Conservation (phyloP, 441 rosid genomes). For the Dalechampia spathulata region DNA sequence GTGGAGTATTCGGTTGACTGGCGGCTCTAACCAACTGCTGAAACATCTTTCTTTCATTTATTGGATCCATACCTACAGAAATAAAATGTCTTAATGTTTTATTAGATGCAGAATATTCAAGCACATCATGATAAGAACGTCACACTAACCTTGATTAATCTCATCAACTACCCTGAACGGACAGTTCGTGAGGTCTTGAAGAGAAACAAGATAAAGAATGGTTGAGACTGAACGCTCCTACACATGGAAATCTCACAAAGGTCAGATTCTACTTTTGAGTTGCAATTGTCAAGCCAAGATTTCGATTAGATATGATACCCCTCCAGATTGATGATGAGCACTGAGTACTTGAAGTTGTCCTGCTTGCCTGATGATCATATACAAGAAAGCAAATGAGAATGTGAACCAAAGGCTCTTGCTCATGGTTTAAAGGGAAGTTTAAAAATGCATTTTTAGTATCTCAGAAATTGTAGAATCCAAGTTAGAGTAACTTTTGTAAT, state of each 20-base stretch:
- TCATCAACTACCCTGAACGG: conserved; percentile 96
- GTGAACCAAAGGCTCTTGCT: not conserved
- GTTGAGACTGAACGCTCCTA: conserved; percentile 93
- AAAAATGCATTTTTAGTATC: not conserved
- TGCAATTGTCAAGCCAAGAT: not conserved
- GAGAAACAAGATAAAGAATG: conserved; percentile 92
- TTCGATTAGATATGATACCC: conserved; percentile 37
- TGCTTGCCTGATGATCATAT: conserved; percentile 43
- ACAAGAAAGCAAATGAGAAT: conserved; percentile 16
- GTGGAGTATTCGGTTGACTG: conserved; percentile 91
- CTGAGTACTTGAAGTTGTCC: conserved; percentile 91
- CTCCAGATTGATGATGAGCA: conserved; percentile 97
- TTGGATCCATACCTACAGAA: conserved; percentile 82
- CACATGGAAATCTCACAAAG: conserved; percentile 5
- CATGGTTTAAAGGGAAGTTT: not conserved
- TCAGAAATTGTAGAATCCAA: not conserved
- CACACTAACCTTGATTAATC: conserved; percentile 80
- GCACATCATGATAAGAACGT: not conserved
- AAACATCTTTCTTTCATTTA: conserved; percentile 98
- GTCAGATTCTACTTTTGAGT: conserved; percentile 4
- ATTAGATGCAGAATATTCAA: not conserved
- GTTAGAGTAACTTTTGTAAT: not conserved
- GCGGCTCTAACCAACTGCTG: conserved; percentile 97
- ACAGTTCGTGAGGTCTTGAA: conserved; percentile 96
- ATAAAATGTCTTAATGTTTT: not conserved